A percentile compares a stretch with the other conserved stretches of the same genome.
Evolutionary conservation across 164 flowering plant species (phyloP).

Genomic region (Warburgia ugandensis): DNA sequence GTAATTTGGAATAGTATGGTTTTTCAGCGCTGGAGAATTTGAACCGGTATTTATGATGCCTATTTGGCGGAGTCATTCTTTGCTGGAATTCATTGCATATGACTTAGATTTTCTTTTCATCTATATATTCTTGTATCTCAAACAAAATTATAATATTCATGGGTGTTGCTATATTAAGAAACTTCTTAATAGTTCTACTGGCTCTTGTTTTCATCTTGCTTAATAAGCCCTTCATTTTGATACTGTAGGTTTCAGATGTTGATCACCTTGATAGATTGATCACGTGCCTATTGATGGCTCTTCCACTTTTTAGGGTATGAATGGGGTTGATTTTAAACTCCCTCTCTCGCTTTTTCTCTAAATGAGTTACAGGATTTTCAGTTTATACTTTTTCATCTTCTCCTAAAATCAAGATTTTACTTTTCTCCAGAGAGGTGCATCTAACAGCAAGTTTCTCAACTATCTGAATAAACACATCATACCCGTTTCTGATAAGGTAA

Average conservation of each 20-base stretch:
- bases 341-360: neutral
- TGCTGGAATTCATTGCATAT: too few relatives aligned
- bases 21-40: too few relatives aligned
- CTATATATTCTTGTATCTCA: too few relatives aligned
- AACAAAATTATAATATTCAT: too few relatives aligned
- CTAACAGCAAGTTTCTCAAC: conserved; percentile 83
- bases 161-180: too few relatives aligned
- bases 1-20: too few relatives aligned
- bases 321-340: too few relatives aligned
- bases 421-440: conserved; percentile 75
- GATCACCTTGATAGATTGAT: conserved; percentile 89
- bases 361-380: neutral
- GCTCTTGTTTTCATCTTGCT: too few relatives aligned
- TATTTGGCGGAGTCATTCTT: too few relatives aligned
- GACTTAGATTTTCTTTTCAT: too few relatives aligned
- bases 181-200: too few relatives aligned
- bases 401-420: neutral
- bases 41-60: too few relatives aligned
- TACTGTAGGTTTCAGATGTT: conserved; percentile 69
- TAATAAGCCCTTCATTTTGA: neutral
- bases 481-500: conserved; percentile 87
- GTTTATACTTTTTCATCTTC: neutral
- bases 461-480: conserved; percentile 80
- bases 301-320: conserved; percentile 79
- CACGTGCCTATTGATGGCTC: conserved; percentile 81